Evolutionary conservation across 108 stramenopile species (phyloP), one percentile per base, ranked within the genome.

Genomic region (Cyclostephanos invisitatus): DNA sequence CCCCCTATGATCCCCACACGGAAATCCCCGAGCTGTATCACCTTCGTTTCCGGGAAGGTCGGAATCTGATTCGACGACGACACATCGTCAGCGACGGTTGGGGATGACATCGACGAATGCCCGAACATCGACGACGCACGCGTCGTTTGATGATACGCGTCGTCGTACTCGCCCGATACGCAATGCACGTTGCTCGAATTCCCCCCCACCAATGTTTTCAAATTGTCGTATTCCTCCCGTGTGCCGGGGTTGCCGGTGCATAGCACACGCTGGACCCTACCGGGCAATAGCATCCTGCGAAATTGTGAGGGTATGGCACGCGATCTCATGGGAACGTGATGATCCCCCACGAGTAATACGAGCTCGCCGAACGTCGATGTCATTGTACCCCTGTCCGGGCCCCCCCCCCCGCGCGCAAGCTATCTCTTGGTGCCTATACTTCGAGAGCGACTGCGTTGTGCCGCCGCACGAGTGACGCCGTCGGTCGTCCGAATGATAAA

Each of bases 231-330:
- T 65, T 97, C 93, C 62, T 96, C 92, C 24, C 75, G 66, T 7
- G 88, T 67, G 20, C 86, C 90, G 29, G 97, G 70, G 73, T 99
- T 99, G 29, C 98, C 97, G 8, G 98, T 99, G 77, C 98, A 98
- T 42, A 99, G 74, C 38, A 98, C 96, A 66, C 97, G 98, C 71
- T 99, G 94, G 97, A 98, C 98, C 75, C 97, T 98, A 67, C 96
- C 95, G 14, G 98, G 98, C 14, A 99, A 93, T 7, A 98, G 88
- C 97, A 99, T 98, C 55, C 89, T 85, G 68, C 93, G 90, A 76
- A 99, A 98, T 53, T 91, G 96, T 32, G 96, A 96, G 2, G 97
- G 98, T 17, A 99, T 97, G 12, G 84, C 69, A 18, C 80, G 85
- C 4, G 94, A 87, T 46, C 98, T 80, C 29, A 96, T 86, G 28